A percentile compares a stretch with the other conserved stretches of the same genome.
Evolutionary conservation across 345 rosid species (phyloP).

Genomic region (Turnera subulata): DNA sequence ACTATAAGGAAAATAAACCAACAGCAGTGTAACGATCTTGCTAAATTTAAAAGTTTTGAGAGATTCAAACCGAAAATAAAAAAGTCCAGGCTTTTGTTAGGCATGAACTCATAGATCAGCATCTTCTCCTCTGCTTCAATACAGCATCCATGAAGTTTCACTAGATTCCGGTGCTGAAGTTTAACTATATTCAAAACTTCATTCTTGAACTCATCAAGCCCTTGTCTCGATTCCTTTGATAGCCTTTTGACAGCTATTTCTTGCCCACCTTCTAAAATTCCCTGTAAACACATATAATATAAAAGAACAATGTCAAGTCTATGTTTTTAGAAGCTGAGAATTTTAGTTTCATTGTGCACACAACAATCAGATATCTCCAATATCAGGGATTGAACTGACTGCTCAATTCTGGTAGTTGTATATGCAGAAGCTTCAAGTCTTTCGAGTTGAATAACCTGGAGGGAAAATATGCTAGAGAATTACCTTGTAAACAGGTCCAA

Average conservation of each 20-base stretch:
- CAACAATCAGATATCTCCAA: background rate
- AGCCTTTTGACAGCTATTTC: slow-evolving; percentile 2
- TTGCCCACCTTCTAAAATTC: background rate
- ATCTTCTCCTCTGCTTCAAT: background rate
- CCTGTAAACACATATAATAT: background rate
- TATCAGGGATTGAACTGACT: background rate
- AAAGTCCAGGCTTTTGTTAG: background rate
- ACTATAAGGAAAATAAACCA: too few relatives aligned
- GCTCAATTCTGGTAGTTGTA: background rate
- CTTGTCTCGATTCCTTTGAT: slow-evolving; percentile 3
- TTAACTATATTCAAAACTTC: background rate
- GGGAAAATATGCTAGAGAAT: background rate
- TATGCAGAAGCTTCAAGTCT: background rate
- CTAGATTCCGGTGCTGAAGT: background rate
- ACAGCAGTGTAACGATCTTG: too few relatives aligned
- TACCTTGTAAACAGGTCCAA: slow-evolving; percentile 14
- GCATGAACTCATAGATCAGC: background rate
- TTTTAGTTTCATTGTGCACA: background rate
- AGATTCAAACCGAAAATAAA: background rate
- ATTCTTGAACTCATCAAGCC: background rate
- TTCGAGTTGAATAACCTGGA: background rate
- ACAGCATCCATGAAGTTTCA: background rate
- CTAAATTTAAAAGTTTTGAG: background rate
- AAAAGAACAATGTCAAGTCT: background rate
- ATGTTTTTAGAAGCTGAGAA: background rate